phyloP scores from a whole-genome alignment of 106 monocot genomes.

The Phalaenopsis equestris region DNA sequence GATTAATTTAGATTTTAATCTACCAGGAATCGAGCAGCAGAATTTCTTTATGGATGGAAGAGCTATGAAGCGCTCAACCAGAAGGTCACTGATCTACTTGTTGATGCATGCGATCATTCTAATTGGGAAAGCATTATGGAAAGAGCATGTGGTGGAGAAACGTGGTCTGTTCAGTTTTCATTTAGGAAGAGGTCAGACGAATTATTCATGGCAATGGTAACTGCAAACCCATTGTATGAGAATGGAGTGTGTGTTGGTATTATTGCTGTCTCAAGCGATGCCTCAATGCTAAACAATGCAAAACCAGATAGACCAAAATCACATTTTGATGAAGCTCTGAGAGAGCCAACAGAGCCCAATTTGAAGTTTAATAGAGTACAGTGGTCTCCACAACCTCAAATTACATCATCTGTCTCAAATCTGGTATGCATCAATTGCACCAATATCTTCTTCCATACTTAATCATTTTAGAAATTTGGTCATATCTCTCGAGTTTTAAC shows the following conservation, averaged over 20 bases:
- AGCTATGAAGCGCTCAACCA: conserved; percentile 30
- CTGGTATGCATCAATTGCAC: conserved; percentile 10
- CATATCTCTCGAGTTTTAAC: neutral
- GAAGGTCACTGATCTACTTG: conserved; percentile 20
- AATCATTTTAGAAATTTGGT: neutral
- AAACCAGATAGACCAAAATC: conserved; percentile 3
- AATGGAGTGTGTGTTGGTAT: conserved; percentile 23
- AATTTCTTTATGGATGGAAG: conserved; percentile 38
- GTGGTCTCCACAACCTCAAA: conserved; percentile 17
- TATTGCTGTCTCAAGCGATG: conserved; percentile 31
- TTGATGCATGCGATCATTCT: conserved; percentile 11
- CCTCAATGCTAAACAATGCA: conserved; percentile 16
- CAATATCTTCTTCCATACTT: neutral
- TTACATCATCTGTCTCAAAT: conserved; percentile 21
- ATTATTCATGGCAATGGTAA: conserved; percentile 26
- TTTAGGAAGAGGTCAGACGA: conserved; percentile 29
- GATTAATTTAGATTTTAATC: conserved; percentile 6
- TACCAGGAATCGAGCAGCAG: conserved; percentile 39
- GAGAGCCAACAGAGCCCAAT: neutral
- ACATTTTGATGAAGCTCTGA: neutral
- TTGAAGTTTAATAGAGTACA: conserved; percentile 11
- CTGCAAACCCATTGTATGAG: conserved; percentile 30
- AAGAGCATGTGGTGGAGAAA: conserved; percentile 5
- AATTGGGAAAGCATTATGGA: conserved; percentile 13
- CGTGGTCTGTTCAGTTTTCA: conserved; percentile 29